Percentiles rank a stretch among this genome's conserved stretches.
These are phyloP conservation scores for Ophiostoma quercus DNA, from an alignment of 2,329 filamentous ascomycete species.

Conservation along the genomic window DNA sequence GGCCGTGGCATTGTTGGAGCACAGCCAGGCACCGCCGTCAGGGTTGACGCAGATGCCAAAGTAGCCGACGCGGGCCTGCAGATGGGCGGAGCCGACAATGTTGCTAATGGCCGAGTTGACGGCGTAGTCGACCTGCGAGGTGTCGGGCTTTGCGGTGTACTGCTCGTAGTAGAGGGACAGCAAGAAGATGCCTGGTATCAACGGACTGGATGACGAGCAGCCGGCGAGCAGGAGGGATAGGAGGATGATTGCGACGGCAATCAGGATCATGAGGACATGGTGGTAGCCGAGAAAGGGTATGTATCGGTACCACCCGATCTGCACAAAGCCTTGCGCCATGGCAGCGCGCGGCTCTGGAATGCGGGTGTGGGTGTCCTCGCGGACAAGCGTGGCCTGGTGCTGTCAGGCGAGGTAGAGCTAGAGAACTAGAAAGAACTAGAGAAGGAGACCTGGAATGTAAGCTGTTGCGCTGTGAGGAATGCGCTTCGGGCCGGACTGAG, in stretches of 20 bases:
- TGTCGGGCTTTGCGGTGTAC: conserved; percentile 75
- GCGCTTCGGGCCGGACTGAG: conserved; percentile 18
- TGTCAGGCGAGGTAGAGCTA: neutral
- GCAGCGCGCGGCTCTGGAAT: conserved; percentile 23
- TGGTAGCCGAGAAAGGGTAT: conserved; percentile 67
- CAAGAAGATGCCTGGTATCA: conserved; percentile 94
- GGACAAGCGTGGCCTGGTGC: neutral
- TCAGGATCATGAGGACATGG: conserved; percentile 95
- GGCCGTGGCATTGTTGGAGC: conserved; percentile 93
- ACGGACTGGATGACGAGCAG: conserved; percentile 91
- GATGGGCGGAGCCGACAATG: conserved; percentile 75
- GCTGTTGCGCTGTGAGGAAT: conserved; percentile 11
- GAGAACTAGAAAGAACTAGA: too few relatives aligned
- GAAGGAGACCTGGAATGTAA: neutral
- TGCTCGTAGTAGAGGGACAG: conserved; percentile 94
- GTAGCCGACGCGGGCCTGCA: conserved; percentile 92
- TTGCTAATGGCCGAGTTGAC: conserved; percentile 80
- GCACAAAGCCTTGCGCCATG: conserved; percentile 36
- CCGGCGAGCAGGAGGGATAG: conserved; percentile 89
- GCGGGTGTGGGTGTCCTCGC: conserved; percentile 5
- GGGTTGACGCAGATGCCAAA: conserved; percentile 96
- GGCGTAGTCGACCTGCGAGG: conserved; percentile 84
- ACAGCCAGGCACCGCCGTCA: conserved; percentile 85
- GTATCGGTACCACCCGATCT: conserved; percentile 51
- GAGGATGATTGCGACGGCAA: conserved; percentile 87